Base-by-base conservation (phyloP, 1,139 yeast species). In the Saccharomyces hybrid region DNA sequence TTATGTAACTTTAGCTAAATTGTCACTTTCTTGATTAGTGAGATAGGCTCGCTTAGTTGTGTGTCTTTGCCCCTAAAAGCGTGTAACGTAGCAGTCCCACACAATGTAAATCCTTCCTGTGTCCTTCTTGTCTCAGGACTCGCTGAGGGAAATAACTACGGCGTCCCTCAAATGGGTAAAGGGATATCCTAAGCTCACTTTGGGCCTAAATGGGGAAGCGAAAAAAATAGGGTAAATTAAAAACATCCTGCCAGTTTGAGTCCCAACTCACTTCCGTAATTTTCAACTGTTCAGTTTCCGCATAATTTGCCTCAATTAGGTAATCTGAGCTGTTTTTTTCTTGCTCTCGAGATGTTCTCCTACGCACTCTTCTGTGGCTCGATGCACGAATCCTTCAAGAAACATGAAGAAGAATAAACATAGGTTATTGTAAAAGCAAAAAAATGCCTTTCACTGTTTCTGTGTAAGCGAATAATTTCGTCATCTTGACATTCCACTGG, bases 241-340 rank as follows among this genome's bases (percentile, higher is more conserved):
- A 38, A 38, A 38, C 44, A 11, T 38, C 42, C 23, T 38, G 9
- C 42, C n/a, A 16, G 11, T 38, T 38, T 38, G 8, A 11, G 42
- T 20, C 23, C 23, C 23, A 16, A 16, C 44, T 20, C 44, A 38
- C 25, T 38, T 38, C 44, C 44, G 44, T 38, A 13, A 38, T 38
- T 38, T 16, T 38, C 44, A 38, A 20, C 13, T 38, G 7, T 9
- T 38, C 44, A 38, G 11, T 38, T 38, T 38, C 44, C 44, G 44
- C 44, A 38, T 38, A 38, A 38, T 38, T 38, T 38, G 44, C 44
- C 44, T 38, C 44, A 38, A 38, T 8, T 4, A 38, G 44, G 44
- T 9, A 38, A 38, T 38, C 44, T 38, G 44, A 38, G 44, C 44
- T 38, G 44, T 38, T 38, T 38, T 38, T 38, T 38, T 38, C 44